Conservation (phyloP, 2,329 filamentous ascomycete genomes). For the Beauveria rudraprayagi region DNA sequence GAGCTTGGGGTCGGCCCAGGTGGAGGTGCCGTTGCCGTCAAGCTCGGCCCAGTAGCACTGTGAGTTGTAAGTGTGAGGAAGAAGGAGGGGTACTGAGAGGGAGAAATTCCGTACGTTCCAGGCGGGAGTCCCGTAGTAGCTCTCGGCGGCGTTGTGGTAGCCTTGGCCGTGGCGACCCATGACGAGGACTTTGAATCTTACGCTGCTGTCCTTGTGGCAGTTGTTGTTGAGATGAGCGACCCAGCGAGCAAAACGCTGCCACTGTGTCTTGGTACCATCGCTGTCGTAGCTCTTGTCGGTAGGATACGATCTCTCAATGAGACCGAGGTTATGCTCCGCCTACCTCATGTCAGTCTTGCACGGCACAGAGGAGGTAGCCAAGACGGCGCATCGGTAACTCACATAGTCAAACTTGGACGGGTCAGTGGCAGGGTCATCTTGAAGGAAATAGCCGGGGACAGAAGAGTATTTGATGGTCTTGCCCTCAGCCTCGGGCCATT, state of each 20-base stretch:
- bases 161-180: constrained; percentile 65
- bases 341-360: constrained; percentile 20
- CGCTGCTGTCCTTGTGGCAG: constrained; percentile 29
- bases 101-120: constrained; percentile 49
- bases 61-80: not conserved
- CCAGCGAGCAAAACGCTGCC: constrained; percentile 56
- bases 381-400: constrained; percentile 17
- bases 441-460: constrained; percentile 54
- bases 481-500: constrained; percentile 24
- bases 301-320: constrained; percentile 54
- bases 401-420: constrained; percentile 57
- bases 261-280: constrained; percentile 43
- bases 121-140: constrained; percentile 57
- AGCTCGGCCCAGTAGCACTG: constrained; percentile 58
- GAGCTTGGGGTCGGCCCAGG: constrained; percentile 57
- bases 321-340: constrained; percentile 55
- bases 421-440: constrained; percentile 51
- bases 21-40: constrained; percentile 54
- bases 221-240: constrained; percentile 45
- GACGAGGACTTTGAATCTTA: constrained; percentile 58
- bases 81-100: too few relatives aligned
- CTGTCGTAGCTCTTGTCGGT: constrained; percentile 38
- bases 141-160: constrained; percentile 54
- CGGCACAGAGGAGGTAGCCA: not conserved
- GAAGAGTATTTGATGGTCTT: constrained; percentile 51